These are phyloP conservation scores for Polygonum aviculare DNA, from an alignment of 148 eudicot genomes.

Conservation along the genomic window DNA sequence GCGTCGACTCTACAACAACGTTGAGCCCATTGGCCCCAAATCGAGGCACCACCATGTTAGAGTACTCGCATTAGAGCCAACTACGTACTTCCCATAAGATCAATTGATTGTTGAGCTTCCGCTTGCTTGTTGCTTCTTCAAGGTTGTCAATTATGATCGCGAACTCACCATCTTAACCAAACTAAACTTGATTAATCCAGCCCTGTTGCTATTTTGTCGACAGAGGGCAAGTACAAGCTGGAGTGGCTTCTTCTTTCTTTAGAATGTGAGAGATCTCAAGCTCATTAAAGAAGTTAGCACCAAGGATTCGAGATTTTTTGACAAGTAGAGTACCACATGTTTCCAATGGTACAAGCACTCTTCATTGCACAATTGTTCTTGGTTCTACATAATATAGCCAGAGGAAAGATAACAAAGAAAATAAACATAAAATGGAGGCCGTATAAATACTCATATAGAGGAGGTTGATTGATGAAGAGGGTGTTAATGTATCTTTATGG, in stretches of 20 bases:
- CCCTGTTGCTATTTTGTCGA: neutral
- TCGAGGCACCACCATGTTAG: too few relatives aligned
- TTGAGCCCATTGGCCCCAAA: too few relatives aligned
- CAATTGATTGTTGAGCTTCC: too few relatives aligned
- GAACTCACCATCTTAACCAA: too few relatives aligned
- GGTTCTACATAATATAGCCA: neutral
- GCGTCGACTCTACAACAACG: too few relatives aligned
- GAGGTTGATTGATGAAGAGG: neutral
- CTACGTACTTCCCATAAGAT: too few relatives aligned
- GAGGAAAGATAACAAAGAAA: neutral
- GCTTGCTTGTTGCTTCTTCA: too few relatives aligned
- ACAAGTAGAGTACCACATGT: neutral
- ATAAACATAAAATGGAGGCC: neutral
- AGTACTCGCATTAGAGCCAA: too few relatives aligned
- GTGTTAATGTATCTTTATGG: neutral
- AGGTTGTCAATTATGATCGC: too few relatives aligned
- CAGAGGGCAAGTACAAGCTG: neutral
- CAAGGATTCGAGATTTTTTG: neutral
- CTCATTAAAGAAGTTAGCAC: neutral
- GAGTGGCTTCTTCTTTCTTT: neutral
- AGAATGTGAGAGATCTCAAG: neutral
- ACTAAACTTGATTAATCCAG: neutral
- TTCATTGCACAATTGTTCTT: neutral
- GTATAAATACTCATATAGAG: neutral
- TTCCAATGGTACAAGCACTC: neutral